Evolutionary conservation across 2,329 filamentous ascomycete genomes (phyloP).

Genomic region (Coniochaeta hoffmannii): DNA sequence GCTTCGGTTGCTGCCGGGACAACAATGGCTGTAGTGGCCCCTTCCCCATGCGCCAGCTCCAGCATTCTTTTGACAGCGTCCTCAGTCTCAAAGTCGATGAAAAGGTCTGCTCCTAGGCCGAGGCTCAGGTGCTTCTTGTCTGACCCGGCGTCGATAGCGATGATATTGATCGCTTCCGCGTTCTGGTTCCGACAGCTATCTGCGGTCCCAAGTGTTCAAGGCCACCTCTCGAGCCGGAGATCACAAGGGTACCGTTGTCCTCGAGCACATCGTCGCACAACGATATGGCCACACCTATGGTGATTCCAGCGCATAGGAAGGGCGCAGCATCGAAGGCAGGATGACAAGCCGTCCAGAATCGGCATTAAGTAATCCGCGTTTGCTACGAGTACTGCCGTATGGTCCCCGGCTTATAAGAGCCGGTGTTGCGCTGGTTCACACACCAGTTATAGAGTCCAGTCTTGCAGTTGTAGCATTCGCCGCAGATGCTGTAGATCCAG

Average conservation of each 20-base stretch:
- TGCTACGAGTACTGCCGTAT: constrained; percentile 23
- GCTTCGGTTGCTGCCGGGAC: not conserved
- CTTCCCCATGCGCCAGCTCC: not conserved
- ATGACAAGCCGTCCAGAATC: constrained; percentile 14
- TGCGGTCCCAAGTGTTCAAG: not conserved
- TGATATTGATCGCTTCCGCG: not conserved
- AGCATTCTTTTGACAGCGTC: not conserved
- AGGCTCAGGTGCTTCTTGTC: not conserved
- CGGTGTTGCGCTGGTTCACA: constrained; percentile 30
- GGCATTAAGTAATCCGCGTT: constrained; percentile 19
- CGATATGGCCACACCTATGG: constrained; percentile 22
- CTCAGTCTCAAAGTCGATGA: not conserved
- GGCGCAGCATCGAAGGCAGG: constrained; percentile 18
- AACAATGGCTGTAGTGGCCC: not conserved
- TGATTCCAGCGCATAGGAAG: constrained; percentile 23
- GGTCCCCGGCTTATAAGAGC: constrained; percentile 25
- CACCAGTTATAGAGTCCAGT: constrained; percentile 30
- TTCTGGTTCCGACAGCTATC: not conserved
- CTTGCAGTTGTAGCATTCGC: constrained; percentile 25
- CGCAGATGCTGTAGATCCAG: constrained; percentile 35
- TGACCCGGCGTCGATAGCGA: not conserved
- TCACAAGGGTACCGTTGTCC: not conserved
- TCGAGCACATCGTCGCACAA: not conserved
- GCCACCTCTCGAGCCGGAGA: not conserved
- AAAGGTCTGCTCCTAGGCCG: not conserved